Base-by-base conservation (phyloP, 2,329 filamentous ascomycete species). In the Ophiostoma fasciatum region DNA sequence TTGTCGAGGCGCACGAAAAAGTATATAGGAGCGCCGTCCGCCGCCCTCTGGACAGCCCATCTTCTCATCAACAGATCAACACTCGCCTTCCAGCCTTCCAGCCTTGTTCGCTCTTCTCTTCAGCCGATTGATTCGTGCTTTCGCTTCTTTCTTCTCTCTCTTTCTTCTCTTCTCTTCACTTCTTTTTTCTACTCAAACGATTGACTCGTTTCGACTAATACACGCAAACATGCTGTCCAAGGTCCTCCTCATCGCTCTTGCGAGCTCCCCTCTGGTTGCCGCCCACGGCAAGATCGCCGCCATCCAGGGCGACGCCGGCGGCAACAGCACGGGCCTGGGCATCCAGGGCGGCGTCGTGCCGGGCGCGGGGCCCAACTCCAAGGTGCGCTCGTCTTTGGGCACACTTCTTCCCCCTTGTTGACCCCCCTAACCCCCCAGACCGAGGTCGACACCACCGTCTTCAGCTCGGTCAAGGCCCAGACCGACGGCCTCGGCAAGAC, bases 371-470 rank as follows among this genome's bases (percentile, higher is more conserved):
- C 46, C 45, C 18, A 63, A 63, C 52, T 47, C 44, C 23, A 45
- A 51, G 38, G 48, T 48, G 9, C 11, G 41, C 7, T 13, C 2
- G 22, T 7, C n/a, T n/a, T n/a, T n/a, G n/a, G n/a, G n/a, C n/a
- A n/a, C 18, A 19, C n/a, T 28, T 25, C 36, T 27, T 28, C 19
- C 33, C 26, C 15, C n/a, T n/a, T n/a, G n/a, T n/a, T n/a, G n/a
- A n/a, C n/a, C n/a, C n/a, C n/a, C 9, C 25, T 19, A 28, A 34
- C 25, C 13, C 18, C 12, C 4, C 26, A 49, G 42, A 63, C 60
- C 2, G 60, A 64, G 44, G 47, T 57, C 23, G 62, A 64, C 46
- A 63, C 61, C 21, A 64, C 61, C 26, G 54, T 64, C 43, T 64
- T 64, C 52, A 39, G 42, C 15, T 47, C 42, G 14, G 54, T 45